phyloP scores from a whole-genome alignment of 2,329 filamentous ascomycete species.

The Colletotrichum tropicale region DNA sequence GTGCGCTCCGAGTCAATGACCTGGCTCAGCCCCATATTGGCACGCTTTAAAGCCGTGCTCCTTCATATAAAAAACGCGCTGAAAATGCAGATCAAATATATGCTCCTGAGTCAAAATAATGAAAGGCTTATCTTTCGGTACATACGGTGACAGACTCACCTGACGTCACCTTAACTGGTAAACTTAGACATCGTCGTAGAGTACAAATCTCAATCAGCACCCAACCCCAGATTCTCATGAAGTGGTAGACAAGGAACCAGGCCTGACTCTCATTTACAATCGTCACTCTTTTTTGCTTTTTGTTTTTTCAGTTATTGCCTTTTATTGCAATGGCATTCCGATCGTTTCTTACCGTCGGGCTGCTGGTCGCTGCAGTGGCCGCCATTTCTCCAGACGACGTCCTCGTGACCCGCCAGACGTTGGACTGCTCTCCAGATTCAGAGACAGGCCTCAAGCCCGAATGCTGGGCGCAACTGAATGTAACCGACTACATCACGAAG shows the following conservation, averaged over 20 bases:
- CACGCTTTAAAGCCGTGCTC: neutral
- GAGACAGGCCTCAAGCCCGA: slow-evolving; percentile 24
- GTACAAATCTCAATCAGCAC: neutral
- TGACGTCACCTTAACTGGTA: neutral
- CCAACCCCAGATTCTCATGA: neutral
- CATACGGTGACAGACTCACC: neutral
- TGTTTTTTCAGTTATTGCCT: neutral
- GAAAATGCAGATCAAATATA: neutral
- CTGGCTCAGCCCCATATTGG: neutral
- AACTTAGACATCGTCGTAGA: neutral
- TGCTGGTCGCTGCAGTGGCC: neutral
- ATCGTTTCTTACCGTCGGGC: neutral
- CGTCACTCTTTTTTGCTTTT: neutral
- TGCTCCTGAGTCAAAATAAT: neutral
- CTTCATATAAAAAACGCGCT: neutral
- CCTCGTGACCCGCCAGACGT: neutral
- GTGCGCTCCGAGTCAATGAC: neutral
- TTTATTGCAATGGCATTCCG: neutral
- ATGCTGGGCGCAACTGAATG: slow-evolving; percentile 24
- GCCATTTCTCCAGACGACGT: neutral
- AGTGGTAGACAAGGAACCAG: neutral
- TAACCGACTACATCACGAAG: slow-evolving; percentile 26
- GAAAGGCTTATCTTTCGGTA: neutral
- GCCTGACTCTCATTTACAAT: neutral
- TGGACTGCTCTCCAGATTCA: neutral